Base-by-base conservation (phyloP, 2,329 filamentous ascomycete species). In the Trichoderma guizhouense region DNA sequence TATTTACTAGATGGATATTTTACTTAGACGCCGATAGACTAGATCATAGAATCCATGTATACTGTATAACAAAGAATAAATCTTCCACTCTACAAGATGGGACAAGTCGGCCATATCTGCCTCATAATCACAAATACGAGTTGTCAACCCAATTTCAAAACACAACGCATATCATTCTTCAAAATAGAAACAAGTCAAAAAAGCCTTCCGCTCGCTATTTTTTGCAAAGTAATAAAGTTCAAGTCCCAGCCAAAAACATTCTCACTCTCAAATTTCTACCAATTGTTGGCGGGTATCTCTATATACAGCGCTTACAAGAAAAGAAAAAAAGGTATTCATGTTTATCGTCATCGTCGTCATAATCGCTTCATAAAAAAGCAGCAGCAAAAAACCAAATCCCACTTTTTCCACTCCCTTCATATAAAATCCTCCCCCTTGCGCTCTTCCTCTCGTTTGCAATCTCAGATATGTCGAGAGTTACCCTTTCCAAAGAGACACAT, bases 241-340 rank as follows among this genome's bases (percentile, higher is more conserved):
- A 53, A 30, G 51, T 57, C 36, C 68, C 51, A 39, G 58, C 61
- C 47, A 60, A 60, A 78, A 76, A 78, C 73, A 75, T 71, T 76
- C 73, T 76, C 74, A 72, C 76, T 74, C 71, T 73, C 74, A 34
- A 73, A 63, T 61, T 51, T 66, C 69, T 71, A 71, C 67, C 67
- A 69, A 69, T 75, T 75, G 74, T 76, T 57, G 34, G 64, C 77
- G 78, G 78, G 78, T 79, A 79, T 79, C 78, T 79, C 76, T 79
- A 79, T 79, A 74, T 75, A 77, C 77, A 77, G 72, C 43, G 57
- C 57, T 69, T 69, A n/a, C 36, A 64, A 63, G 28, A 58, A 32
- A 32, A 32, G 12, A 2, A n/a, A 18, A 26, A 30, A 57, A 60
- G 21, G 21, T 21, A 14, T 71, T 58, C 51, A 58, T 47, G 51